Evolutionary conservation across 2,329 filamentous ascomycete species (phyloP).

Genomic region (Colletotrichum sp.): DNA sequence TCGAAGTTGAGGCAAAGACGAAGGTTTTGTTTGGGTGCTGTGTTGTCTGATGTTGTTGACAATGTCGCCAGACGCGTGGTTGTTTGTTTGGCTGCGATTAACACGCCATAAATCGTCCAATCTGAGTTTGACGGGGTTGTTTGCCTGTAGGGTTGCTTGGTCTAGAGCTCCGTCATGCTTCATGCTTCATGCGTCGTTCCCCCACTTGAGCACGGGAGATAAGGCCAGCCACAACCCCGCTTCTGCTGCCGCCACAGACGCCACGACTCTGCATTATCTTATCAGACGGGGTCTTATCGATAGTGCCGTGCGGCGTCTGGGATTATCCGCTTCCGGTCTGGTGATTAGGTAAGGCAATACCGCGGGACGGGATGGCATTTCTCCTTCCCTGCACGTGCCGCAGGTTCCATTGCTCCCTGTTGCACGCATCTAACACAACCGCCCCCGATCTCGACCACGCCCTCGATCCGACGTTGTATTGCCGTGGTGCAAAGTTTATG

Average conservation of each 20-base stretch:
- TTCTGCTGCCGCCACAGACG: neutral
- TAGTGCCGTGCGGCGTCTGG: accelerated
- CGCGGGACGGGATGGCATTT: neutral
- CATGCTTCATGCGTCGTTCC: conserved; percentile 13
- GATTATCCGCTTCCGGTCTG: neutral
- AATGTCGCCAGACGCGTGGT: neutral
- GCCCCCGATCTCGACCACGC: neutral
- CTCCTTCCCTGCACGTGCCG: neutral
- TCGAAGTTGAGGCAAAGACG: neutral
- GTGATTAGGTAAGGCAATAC: neutral
- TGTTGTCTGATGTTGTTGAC: neutral
- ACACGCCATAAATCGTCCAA: conserved; percentile 2
- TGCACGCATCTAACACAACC: neutral
- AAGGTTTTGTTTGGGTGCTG: neutral
- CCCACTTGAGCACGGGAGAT: neutral
- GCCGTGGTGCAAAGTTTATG: neutral
- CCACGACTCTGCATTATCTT: neutral
- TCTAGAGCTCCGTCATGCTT: conserved; percentile 19
- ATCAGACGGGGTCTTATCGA: neutral
- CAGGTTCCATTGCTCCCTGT: neutral
- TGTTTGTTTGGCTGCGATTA: neutral
- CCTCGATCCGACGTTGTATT: conserved; percentile 7
- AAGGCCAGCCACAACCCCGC: neutral
- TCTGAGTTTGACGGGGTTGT: neutral
- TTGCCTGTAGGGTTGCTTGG: neutral